Evolutionary conservation across 1,139 yeast species (phyloP), one percentile per base, ranked within the genome.

Genomic region (Geotrichum klebahnii): DNA sequence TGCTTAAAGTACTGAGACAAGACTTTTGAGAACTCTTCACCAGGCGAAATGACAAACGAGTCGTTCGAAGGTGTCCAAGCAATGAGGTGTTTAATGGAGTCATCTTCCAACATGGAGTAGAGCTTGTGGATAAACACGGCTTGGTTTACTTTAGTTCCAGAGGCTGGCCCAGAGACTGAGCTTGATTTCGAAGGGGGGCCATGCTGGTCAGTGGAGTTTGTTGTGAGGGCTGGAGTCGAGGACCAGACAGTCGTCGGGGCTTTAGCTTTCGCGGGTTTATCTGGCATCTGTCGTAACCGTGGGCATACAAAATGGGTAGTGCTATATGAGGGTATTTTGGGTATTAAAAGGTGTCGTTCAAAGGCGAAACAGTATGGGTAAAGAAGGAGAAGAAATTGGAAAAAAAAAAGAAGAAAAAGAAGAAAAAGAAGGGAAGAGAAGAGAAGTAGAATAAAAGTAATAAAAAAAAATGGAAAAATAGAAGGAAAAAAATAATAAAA

Each of bases 1-100:
- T 92, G 98, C 67, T 92, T 92, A 73, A 90, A 92, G 67, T 88
- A 90, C 62, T 82, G 84, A 9, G 97, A 97, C 52, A 92, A 73
- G 24, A 92, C 84, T 55, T 67, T 67, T 28, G 74, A 67, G 55
- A 72, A 72, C 59, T 71, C 71, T 54, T 71, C 74, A 46, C 71
- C 70, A 5, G 74, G 74, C 9, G 65, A 60, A 48, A 72, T 67
- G 44, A 69, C 66, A 54, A 72, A 72, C 38, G 70, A 64, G 44
- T 79, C 81, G 48, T 76, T 70, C 6, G 74, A 67, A 44, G 80
- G 76, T 4, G 86, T 78, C 97, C 97, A 92, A 78, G 90, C 80
- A 40, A 90, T 87, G 53, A 81, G 67, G 53, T 76, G 78, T 57
- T 69, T 63, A 36, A 80, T 66, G 41, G 68, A 59, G 34, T 71